A percentile compares a stretch with the other conserved stretches of the same genome.
Conservation (phyloP, 1,139 yeast species). For the Protomyces arabidopsidicola region DNA sequence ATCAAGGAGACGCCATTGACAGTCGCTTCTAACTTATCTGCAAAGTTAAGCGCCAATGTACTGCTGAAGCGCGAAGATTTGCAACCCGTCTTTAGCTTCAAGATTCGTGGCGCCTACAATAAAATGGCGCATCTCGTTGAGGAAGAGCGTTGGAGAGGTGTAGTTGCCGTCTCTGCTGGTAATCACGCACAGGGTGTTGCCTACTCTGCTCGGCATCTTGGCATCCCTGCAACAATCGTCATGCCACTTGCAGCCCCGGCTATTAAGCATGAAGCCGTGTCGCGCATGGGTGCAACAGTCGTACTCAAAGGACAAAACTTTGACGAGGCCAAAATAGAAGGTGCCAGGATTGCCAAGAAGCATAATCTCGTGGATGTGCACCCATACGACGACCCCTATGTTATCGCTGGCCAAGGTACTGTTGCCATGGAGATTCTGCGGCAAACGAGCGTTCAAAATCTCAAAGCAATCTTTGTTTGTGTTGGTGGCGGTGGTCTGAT, state of each 20-base stretch:
- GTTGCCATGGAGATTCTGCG: constrained; percentile 87
- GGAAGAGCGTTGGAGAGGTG: constrained; percentile 71
- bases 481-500: constrained; percentile 97
- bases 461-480: constrained; percentile 84
- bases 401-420: constrained; percentile 99
- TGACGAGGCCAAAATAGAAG: constrained; percentile 86
- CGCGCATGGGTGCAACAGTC: constrained; percentile 88
- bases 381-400: constrained; percentile 96
- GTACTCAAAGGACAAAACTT: constrained; percentile 90
- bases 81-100: constrained; percentile 91
- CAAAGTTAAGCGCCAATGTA: constrained; percentile 66
- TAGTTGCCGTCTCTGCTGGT: constrained; percentile 97
- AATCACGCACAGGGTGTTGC: constrained; percentile 99
- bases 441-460: constrained; percentile 70
- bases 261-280: constrained; percentile 84
- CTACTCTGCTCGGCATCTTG: constrained; percentile 73
- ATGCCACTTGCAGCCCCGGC: constrained; percentile 98
- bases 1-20: constrained; percentile 84
- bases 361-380: constrained; percentile 84
- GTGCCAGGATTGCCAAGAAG: constrained; percentile 61
- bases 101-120: constrained; percentile 94
- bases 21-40: constrained; percentile 68
- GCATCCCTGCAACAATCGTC: constrained; percentile 90
- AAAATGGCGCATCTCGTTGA: constrained; percentile 84
- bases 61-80: constrained; percentile 84